Base-by-base conservation (phyloP, 2,329 filamentous ascomycete genomes). In the Aspergillus calidoustus region DNA sequence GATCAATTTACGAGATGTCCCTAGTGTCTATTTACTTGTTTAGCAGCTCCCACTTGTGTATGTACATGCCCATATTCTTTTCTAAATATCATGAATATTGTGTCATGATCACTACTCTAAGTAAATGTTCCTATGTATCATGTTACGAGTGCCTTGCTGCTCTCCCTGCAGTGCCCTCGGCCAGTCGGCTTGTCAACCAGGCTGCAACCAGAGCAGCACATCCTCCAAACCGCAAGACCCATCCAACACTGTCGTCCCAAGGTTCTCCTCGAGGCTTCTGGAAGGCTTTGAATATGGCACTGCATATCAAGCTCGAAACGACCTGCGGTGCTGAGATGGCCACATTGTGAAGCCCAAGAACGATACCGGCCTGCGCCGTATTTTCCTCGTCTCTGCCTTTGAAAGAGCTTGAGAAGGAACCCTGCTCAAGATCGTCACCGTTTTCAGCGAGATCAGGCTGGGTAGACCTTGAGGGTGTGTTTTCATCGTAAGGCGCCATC, bases 291-390 rank as follows among this genome's bases (percentile, higher is more conserved):
- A 98, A 98, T 64, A 98, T 91, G 62, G 90, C 81, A 72, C 90
- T 93, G 62, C 91, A 94, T 25, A 91, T 87, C 30, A 97, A 80
- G 6, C 93, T 97, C 11, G 94, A 93, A 58, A 97, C 84, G 63
- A 97, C 93, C 74, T 98, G 94, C 1, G 94, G 94, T 5, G 92
- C 89, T 0, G 93, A 92, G 68, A 98, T 91, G 17, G 93, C 90
- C 79, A 98, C 94, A 76, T 98, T 98, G 81, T 98, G 94, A 58
- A 98, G 93, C 8, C 94, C 94, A 2, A 98, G 84, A 49, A 98
- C 92, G 46, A 97, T 91, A 47, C 94, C 93, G 4, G 93, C 92
- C 73, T 95, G 90, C 70, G 93, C 91, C 2, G 86, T 82, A 44
- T 86, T 83, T 28, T 86, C 83, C 3, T 84, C 70, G 13, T 73